Evolutionary conservation across 192 early-diverging fungal genomes (phyloP).

Genomic region (Anaeromyces robustus): DNA sequence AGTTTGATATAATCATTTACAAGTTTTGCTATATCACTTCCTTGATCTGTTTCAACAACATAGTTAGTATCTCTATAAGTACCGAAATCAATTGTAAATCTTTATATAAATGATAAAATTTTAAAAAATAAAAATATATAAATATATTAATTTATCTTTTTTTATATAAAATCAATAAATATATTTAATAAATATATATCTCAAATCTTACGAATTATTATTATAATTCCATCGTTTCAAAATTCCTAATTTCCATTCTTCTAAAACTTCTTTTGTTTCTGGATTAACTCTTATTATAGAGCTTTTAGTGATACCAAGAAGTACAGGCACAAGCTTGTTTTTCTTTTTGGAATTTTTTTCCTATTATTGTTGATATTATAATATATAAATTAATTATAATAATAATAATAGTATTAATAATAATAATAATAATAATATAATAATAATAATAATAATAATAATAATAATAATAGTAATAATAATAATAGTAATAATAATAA

Average conservation of each 20-base stretch:
- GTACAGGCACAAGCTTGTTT: slow-evolving; percentile 14
- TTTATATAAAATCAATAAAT: too few relatives aligned
- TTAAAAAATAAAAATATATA: background rate
- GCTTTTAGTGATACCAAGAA: slow-evolving; percentile 38
- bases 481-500: too few relatives aligned
- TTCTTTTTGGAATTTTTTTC: slow-evolving; percentile 25
- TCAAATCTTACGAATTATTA: slow-evolving; percentile 14
- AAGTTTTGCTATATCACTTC: slow-evolving; percentile 33
- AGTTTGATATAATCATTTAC: slow-evolving; percentile 49
- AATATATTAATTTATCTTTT: background rate
- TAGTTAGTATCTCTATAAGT: slow-evolving; percentile 33
- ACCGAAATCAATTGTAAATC: slow-evolving; percentile 45
- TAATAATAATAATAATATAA: background rate
- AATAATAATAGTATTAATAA: background rate
- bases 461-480: too few relatives aligned
- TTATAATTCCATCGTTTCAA: slow-evolving; percentile 30
- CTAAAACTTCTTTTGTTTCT: slow-evolving; percentile 35
- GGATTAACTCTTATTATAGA: slow-evolving; percentile 27
- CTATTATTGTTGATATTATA: background rate
- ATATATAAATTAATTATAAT: background rate
- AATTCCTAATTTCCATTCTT: slow-evolving; percentile 33
- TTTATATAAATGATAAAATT: background rate
- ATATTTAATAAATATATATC: too few relatives aligned
- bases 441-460: background rate
- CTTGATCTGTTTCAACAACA: slow-evolving; percentile 35